Evolutionary conservation across 192 early-diverging fungal species (phyloP).

Genomic region (Coemansia sp.): DNA sequence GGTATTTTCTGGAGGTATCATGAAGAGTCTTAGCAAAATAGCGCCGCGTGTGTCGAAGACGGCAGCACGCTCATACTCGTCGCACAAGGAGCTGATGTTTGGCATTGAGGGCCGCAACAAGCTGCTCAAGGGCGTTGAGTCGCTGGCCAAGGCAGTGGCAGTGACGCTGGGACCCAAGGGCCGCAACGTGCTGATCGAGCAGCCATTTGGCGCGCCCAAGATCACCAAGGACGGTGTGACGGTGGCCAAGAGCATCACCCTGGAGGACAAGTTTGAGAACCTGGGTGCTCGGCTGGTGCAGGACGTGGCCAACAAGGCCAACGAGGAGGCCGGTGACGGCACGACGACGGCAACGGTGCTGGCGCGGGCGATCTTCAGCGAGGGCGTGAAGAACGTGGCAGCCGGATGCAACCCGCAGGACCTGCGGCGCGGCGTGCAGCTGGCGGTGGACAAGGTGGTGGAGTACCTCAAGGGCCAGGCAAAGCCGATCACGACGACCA

Average conservation of each 20-base stretch:
- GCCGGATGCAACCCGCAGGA: constrained; percentile 99
- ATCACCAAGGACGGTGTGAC: constrained; percentile 99
- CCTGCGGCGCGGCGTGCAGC: constrained; percentile 89
- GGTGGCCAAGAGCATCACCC: constrained; percentile 94
- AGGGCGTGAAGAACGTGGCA: constrained; percentile 99
- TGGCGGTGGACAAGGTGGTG: constrained; percentile 92
- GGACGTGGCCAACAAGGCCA: constrained; percentile 99
- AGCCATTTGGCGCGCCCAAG: constrained; percentile 95
- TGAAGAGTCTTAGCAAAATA: constrained; percentile 52
- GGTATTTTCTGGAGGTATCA: background rate
- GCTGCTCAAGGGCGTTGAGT: constrained; percentile 92
- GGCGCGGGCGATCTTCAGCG: constrained; percentile 96
- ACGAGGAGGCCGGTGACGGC: constrained; percentile 98
- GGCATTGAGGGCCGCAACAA: constrained; percentile 93
- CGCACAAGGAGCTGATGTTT: constrained; percentile 97
- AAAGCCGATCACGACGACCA: constrained; percentile 87
- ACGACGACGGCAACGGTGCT: constrained; percentile 99
- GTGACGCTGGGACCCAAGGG: constrained; percentile 99
- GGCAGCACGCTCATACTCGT: constrained; percentile 62
- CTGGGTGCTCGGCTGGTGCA: constrained; percentile 96
- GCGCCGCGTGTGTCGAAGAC: constrained; percentile 46
- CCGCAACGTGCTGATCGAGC: constrained; percentile 98
- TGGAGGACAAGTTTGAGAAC: constrained; percentile 99
- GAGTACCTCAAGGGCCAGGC: constrained; percentile 89
- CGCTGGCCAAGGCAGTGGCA: constrained; percentile 97